phyloP scores from a whole-genome alignment of 1,284 basidiomycete species.

The Exobasidium cylindrosporum region DNA sequence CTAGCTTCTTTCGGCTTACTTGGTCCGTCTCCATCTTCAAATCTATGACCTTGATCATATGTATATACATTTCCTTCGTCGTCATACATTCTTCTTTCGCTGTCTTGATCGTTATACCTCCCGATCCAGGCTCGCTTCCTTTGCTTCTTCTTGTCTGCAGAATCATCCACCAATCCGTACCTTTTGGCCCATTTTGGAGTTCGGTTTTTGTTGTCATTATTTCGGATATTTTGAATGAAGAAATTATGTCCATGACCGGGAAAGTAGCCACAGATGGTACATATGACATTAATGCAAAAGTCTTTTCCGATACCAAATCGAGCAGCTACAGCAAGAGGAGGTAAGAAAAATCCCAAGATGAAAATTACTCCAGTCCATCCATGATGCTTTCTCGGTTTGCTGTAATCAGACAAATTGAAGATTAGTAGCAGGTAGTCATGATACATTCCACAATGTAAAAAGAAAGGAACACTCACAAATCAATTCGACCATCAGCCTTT shows the following conservation, averaged over 20 bases:
- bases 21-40: conserved; percentile 18
- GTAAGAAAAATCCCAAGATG: conserved; percentile 46
- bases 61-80: conserved; percentile 29
- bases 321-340: conserved; percentile 71
- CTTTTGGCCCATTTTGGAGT: conserved; percentile 44
- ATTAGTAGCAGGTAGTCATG: neutral
- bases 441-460: neutral
- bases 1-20: neutral
- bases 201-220: conserved; percentile 36
- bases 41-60: conserved; percentile 18
- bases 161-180: conserved; percentile 40
- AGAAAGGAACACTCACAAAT: conserved; percentile 9
- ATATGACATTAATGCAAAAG: conserved; percentile 85
- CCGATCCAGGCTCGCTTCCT: conserved; percentile 37
- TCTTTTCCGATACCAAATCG: conserved; percentile 89
- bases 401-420: neutral
- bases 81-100: conserved; percentile 30
- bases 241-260: conserved; percentile 59
- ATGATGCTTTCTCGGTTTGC: conserved; percentile 37
- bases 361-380: conserved; percentile 39
- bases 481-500: conserved; percentile 12
- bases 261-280: conserved; percentile 74
- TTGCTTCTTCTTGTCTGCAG: conserved; percentile 18
- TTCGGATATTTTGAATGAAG: conserved; percentile 39
- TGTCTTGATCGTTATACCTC: conserved; percentile 28